These are phyloP conservation scores for Linum usitatissimum DNA, from an alignment of 345 rosid species.

Conservation along the genomic window DNA sequence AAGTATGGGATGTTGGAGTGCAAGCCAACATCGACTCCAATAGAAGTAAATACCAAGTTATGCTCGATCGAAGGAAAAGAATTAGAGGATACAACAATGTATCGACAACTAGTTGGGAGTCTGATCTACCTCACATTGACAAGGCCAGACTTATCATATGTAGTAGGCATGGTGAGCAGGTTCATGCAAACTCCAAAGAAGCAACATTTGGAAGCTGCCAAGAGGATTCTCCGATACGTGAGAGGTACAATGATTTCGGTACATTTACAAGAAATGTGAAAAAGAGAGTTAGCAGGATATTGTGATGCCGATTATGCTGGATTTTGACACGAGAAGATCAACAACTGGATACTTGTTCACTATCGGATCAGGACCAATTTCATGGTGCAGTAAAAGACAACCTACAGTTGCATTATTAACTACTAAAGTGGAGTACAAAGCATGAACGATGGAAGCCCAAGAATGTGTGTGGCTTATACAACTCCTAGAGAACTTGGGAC, in stretches of 20 bases:
- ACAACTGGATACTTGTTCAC: neutral
- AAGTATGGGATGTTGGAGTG: constrained; percentile 1
- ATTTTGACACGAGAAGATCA: constrained; percentile 4
- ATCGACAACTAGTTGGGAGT: constrained; percentile 3
- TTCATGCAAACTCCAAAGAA: constrained; percentile 6
- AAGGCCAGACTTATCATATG: neutral
- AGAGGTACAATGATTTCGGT: neutral
- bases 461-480: neutral
- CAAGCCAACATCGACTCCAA: neutral
- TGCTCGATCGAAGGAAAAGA: constrained; percentile 1
- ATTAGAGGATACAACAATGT: neutral
- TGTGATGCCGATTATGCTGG: constrained; percentile 6
- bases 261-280: neutral
- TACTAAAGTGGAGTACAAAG: neutral
- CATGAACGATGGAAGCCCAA: neutral
- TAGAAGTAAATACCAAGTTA: neutral
- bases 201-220: neutral
- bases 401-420: neutral
- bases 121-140: constrained; percentile 2
- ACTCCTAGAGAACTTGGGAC: neutral
- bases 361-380: neutral
- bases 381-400: constrained; percentile 1
- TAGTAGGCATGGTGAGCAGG: neutral
- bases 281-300: neutral
- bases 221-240: neutral